Evolutionary conservation across 805 yeast species (phyloP), one percentile per base, ranked within the genome.

Genomic region (Kodamaea kaohsiungensis): DNA sequence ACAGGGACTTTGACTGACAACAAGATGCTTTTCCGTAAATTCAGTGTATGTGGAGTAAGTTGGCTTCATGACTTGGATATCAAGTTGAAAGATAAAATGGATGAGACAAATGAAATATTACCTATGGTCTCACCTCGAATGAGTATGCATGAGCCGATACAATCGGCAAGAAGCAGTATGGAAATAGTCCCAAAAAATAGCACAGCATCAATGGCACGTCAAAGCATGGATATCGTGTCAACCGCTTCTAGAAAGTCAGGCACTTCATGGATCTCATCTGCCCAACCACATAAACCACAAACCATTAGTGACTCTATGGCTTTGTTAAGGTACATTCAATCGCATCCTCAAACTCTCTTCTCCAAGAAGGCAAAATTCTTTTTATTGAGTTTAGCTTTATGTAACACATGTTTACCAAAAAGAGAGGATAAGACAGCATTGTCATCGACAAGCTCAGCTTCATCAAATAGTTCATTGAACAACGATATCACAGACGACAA

Each of bases 1-100:
- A 95, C 99, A 0, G 99, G 99, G 8, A 95, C 99, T 0, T 78
- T 95, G 56, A 95, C 99, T 0, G 98, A 95, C 62, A 95, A 95
- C 66, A 73, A 86, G 62, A 95, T 95, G 99, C 73, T 93, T 25
- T 95, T 95, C 68, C 79, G 97, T 46, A 92, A 92, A 65, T 82
- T 93, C 60, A 84, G 96, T 8, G 86, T 95, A 4, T 87, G 88
- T 51, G 99, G 99, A 1, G 79, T 87, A 2, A 84, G 96, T 4
- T 95, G 97, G 97, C 65, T 85, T 8, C 99, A 95, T 69, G 91
- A 87, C 56, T 68, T 84, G 25, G 91, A 85, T 60, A 56, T 80
- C 22, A 66, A 77, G 49, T 60, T 75, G 13, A 57, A 64, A 15
- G 72, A 52, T 62, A 25, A 46, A 39, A 37, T 43, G 27, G 46